Evolutionary conservation across 2,329 filamentous ascomycete species (phyloP).

Genomic region (Aspergillus ochraceus): DNA sequence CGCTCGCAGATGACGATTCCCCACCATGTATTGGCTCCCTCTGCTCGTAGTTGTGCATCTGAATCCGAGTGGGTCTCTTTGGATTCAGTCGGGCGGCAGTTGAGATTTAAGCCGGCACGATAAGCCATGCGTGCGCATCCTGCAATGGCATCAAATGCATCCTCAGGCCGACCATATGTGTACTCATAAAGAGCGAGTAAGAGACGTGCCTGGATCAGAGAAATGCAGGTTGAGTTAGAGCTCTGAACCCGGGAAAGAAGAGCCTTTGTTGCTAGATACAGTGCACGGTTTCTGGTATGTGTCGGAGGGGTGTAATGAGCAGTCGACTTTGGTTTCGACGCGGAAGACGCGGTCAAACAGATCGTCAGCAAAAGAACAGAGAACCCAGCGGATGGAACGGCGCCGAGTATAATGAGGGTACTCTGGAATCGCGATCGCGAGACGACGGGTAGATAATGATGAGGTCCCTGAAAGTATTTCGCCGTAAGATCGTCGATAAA

Average conservation of each 20-base stretch:
- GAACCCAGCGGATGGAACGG: background rate
- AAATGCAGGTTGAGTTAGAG: background rate
- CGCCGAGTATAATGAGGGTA: background rate
- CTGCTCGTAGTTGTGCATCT: background rate
- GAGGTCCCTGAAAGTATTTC: background rate
- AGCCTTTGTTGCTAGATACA: background rate
- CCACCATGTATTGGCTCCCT: background rate
- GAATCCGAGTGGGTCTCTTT: background rate
- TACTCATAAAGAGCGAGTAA: background rate
- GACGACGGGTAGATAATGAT: background rate
- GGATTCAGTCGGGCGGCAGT: background rate
- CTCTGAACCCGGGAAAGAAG: background rate
- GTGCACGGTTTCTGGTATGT: background rate
- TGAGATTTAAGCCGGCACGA: background rate
- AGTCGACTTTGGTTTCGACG: background rate
- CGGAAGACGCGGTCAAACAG: background rate
- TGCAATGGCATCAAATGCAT: background rate
- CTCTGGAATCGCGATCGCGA: background rate
- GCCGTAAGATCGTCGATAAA: background rate
- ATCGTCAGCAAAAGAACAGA: background rate
- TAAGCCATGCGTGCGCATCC: background rate
- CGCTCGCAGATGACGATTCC: background rate
- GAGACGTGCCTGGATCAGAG: background rate
- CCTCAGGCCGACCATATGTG: background rate
- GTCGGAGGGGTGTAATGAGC: background rate